Base-by-base conservation (phyloP, 1,284 basidiomycete species). In the Ustilago loliicola region DNA sequence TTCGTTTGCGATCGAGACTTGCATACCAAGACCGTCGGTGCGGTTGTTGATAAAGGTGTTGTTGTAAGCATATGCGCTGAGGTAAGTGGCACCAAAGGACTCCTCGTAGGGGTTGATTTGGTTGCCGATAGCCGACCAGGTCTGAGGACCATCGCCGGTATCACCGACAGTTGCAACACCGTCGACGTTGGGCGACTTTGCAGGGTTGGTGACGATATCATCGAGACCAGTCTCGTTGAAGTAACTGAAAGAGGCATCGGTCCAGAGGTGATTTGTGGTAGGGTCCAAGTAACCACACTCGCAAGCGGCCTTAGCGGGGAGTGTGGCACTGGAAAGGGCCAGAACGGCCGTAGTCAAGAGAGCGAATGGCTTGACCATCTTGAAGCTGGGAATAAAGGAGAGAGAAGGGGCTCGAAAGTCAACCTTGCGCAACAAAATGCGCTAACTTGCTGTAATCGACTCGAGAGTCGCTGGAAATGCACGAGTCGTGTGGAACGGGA, bases 261-360 rank as follows among this genome's bases (percentile, higher is more conserved):
- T 83, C 80, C 80, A 83, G 52, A 82, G 77, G 25, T 65, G 67
- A 23, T 75, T 67, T 19, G 81, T 82, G 47, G 54, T 19, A 19
- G 80, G 80, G 61, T 82, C 81, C 32, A 72, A 71, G 61, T 80
- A 82, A n/a, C 81, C 81, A 56, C 81, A 82, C 48, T 80, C 74
- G 64, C 81, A 82, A 2, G 61, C 67, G 8, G 75, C 74, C 7
- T 64, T 56, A 19, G 61, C 72, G 53, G 48, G 72, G 32, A 67
- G 65, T 13, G 50, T 47, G 30, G 56, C n/a, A 45, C 58, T 66
- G 15, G 69, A 72, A 40, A 76, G n/a, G 19, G 66, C 72, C 63
- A 75, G 25, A 23, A 66, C 56, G 55, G 66, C 72, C 19, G 63
- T 48, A 50, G 62, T 47, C 17, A 75, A 27, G 3, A 67, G 50